Evolutionary conservation across 2,329 filamentous ascomycete species (phyloP), one percentile per base, ranked within the genome.

Genomic region (Aspergillus pseudoglaucus): DNA sequence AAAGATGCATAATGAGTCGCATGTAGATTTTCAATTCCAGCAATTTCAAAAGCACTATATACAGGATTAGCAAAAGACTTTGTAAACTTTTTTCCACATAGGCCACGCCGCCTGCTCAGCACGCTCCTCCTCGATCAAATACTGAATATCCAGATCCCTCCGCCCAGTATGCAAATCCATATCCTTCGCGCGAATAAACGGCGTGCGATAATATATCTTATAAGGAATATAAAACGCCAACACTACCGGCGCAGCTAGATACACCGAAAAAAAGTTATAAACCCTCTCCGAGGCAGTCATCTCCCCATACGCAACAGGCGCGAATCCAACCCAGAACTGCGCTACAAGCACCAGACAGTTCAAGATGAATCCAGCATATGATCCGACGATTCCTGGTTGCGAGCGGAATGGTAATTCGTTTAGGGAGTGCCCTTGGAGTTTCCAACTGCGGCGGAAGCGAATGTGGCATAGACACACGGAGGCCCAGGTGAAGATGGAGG

Each of bases 401-500:
- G 87, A 88, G 32, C 72, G 75, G 74, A 93, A 96, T 6, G 90
- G 86, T 4, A 97, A 77, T 59, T 95, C 87, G 47, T 82, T 75
- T 32, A 90, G 73, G n/a, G 73, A 76, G 63, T 84, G 85, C 41
- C 86, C 87, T 52, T 84, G 80, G 9, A 72, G 62, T 40, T 74
- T 76, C 88, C 89, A 95, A 15, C 84, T 87, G 23, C 73, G 72
- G 54, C 90, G 88, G 79, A 96, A 96, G 47, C 90, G 88, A 62
- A 96, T 94, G 69, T 96, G 90, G 20, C 85, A 81, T n/a, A 94
- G 72, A 66, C 89, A 95, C 66, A 95, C 91, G 54, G 87, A 84
- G 32, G 80, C 82, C 86, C 86, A 90, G 23, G 85, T 85, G 68
- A 90, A 87, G 64, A 90, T 81, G 52, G 81, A 84, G 2, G 82